Evolutionary conservation across 441 rosid species (phyloP).

Genomic region (Jatropha podagrica): DNA sequence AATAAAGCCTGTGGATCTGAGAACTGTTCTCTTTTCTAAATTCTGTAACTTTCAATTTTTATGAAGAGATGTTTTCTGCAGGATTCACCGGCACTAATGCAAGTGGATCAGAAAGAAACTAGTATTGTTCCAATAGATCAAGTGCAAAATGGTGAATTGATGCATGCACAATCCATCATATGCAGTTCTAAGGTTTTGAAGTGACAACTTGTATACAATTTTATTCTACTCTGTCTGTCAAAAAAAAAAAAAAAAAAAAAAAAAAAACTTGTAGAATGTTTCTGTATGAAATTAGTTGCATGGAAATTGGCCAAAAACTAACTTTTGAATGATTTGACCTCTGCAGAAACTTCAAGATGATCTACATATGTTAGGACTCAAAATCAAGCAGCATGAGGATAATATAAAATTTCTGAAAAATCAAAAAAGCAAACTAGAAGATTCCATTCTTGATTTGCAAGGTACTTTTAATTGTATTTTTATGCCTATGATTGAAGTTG

Average conservation of each 20-base stretch:
- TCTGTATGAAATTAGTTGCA: background rate
- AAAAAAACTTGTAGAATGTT: background rate
- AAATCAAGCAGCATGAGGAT: constrained; percentile 67
- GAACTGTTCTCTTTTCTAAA: background rate
- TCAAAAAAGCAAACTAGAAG: constrained; percentile 56
- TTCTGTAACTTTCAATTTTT: constrained; percentile 23
- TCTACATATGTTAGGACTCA: constrained; percentile 49
- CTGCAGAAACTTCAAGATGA: constrained; percentile 70
- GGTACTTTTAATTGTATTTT: constrained; percentile 34
- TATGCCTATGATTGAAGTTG: background rate
- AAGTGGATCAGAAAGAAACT: constrained; percentile 36
- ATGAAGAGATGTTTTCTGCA: constrained; percentile 15
- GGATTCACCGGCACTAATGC: constrained; percentile 36
- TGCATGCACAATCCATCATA: constrained; percentile 37
- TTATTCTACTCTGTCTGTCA: background rate
- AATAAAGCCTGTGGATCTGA: background rate
- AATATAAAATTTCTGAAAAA: constrained; percentile 46
- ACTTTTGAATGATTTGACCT: constrained; percentile 17
- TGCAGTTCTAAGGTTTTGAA: constrained; percentile 46
- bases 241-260: background rate
- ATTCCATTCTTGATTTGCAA: constrained; percentile 58
- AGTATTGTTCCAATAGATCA: constrained; percentile 29
- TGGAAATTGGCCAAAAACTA: background rate
- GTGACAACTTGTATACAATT: constrained; percentile 1
- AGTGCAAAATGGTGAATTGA: constrained; percentile 41